Conservation (phyloP, 305 asterid species). For the Fraxinus paxiana region DNA sequence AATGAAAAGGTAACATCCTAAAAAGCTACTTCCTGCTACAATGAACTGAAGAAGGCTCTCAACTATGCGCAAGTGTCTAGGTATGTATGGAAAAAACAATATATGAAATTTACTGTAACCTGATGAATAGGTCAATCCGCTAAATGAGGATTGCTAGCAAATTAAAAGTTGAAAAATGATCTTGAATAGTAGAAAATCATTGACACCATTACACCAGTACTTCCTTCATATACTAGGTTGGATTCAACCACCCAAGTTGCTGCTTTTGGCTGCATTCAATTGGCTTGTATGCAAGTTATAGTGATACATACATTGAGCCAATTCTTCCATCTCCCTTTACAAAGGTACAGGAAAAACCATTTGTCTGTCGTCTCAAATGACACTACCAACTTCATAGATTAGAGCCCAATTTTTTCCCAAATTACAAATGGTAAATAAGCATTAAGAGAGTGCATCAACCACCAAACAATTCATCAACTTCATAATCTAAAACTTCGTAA, state of each 20-base stretch:
- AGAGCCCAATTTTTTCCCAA: background rate
- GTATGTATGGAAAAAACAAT: background rate
- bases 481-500: background rate
- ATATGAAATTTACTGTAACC: slow-evolving; percentile 1
- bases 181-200: slow-evolving; percentile 1
- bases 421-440: background rate
- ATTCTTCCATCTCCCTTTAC: background rate
- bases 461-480: background rate
- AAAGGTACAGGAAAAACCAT: background rate
- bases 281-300: background rate
- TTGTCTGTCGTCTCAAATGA: background rate
- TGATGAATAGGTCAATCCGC: background rate
- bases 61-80: background rate
- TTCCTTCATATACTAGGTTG: background rate
- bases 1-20: background rate
- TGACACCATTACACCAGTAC: background rate
- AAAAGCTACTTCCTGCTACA: background rate
- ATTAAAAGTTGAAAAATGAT: background rate
- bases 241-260: background rate
- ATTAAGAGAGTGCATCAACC: slow-evolving; percentile 3
- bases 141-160: background rate
- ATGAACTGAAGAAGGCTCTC: background rate
- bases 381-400: background rate
- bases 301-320: background rate
- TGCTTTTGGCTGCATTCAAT: background rate